Base-by-base conservation (phyloP, 78 protist species). In the Chrysochromulina parva region DNA sequence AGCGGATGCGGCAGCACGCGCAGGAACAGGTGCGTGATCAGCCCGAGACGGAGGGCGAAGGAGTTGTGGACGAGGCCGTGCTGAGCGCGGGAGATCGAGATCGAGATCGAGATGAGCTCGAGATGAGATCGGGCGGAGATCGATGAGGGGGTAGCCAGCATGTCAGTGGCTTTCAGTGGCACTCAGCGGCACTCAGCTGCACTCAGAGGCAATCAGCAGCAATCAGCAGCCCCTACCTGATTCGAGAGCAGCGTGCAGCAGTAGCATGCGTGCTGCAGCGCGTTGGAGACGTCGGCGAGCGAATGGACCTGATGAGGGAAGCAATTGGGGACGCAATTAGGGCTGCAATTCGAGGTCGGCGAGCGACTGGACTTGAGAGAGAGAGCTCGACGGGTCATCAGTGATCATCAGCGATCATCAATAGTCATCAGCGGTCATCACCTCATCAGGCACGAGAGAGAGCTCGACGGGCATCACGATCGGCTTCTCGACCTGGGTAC, bases 1-100 rank as follows among this genome's bases (percentile, higher is more conserved):
- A 88, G 91, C 54, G 91, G 91, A 58, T 71, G 58, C 14, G 91
- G 76, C 28, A 88, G 26, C 38, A 71, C 91, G n/a, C 59, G 58
- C n/a, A n/a, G n/a, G n/a, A n/a, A n/a, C n/a, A n/a, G n/a, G n/a
- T n/a, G n/a, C n/a, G n/a, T n/a, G n/a, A 88, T 19, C 26, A 88
- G 62, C 10, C 85, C 82, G 7, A 38, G 67, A 47, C 91, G 80
- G 73, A 71, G 53, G 38, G 74, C 78, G 84, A 50, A 69, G 54
- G 85, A 16, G 91, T 88, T 71, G 26, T 52, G 38, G 28, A 88
- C 52, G 52, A 22, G 54, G 85, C n/a, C 73, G 16, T 50, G 57
- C 85, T n/a, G n/a, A n/a, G n/a, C n/a, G n/a, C n/a, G n/a, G n/a
- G n/a, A n/a, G n/a, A n/a, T n/a, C n/a, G n/a, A n/a, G n/a, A n/a